These are phyloP conservation scores for Selenicereus undatus DNA, from an alignment of 148 eudicot species.

Conservation along the genomic window DNA sequence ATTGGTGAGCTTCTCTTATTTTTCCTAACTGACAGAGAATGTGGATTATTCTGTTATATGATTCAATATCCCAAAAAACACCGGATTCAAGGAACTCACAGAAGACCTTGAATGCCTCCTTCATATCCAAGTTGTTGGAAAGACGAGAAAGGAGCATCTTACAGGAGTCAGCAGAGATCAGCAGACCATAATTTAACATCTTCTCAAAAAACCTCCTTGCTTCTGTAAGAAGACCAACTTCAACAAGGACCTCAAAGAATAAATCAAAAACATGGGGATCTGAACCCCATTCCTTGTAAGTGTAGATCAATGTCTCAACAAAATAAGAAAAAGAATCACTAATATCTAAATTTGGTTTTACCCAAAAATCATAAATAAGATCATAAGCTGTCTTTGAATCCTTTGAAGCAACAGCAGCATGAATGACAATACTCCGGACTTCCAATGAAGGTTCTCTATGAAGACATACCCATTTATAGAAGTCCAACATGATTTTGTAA, in stretches of 20 bases:
- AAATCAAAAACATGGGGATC: conserved; percentile 74
- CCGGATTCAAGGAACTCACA: conserved; percentile 59
- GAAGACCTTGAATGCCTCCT: conserved; percentile 40
- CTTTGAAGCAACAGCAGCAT: conserved; percentile 68
- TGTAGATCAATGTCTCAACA: conserved; percentile 66
- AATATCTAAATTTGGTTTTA: conserved; percentile 43
- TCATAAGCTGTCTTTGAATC: conserved; percentile 47
- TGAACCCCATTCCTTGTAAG: conserved; percentile 88
- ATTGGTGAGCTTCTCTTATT: conserved; percentile 72
- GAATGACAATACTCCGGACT: conserved; percentile 72
- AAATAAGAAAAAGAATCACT: conserved; percentile 44
- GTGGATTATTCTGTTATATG: conserved; percentile 63
- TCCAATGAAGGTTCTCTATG: conserved; percentile 71
- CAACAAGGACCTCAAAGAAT: conserved; percentile 75
- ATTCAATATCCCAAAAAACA: conserved; percentile 56
- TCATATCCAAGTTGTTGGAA: conserved; percentile 38
- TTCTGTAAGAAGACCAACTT: conserved; percentile 47
- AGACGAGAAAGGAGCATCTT: conserved; percentile 53
- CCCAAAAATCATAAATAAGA: conserved; percentile 57
- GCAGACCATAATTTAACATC: conserved; percentile 65
- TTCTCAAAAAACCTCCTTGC: conserved; percentile 63
- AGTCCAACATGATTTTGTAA: conserved; percentile 52
- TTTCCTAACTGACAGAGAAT: conserved; percentile 57
- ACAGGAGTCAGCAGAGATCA: conserved; percentile 65
- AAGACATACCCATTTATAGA: conserved; percentile 68